These are phyloP conservation scores for Mallotus japonicus DNA, from an alignment of 441 rosid species.

Conservation along the genomic window DNA sequence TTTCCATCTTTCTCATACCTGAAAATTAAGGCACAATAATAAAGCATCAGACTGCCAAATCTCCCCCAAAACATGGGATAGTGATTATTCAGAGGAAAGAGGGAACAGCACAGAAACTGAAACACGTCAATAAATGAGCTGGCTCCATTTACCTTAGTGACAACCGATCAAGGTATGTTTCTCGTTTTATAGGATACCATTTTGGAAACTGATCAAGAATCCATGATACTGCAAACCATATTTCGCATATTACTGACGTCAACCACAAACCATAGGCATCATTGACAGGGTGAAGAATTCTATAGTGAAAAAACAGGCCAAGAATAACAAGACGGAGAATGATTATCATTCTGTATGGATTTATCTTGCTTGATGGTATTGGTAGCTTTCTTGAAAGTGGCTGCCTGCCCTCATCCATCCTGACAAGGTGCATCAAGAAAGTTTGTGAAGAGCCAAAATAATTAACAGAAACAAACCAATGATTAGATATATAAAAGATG, in stretches of 20 bases:
- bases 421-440: slow-evolving; percentile 22
- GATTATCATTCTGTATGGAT: slow-evolving; percentile 82
- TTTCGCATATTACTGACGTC: slow-evolving; percentile 91
- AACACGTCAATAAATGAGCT: not conserved
- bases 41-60: slow-evolving; percentile 7
- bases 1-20: slow-evolving; percentile 97
- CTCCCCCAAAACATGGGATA: not conserved
- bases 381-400: slow-evolving; percentile 94
- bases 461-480: slow-evolving; percentile 1
- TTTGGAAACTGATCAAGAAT: slow-evolving; percentile 96
- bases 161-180: slow-evolving; percentile 96
- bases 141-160: slow-evolving; percentile 60
- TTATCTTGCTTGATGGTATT: slow-evolving; percentile 85
- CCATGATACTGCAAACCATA: slow-evolving; percentile 99
- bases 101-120: not conserved
- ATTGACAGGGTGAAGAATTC: slow-evolving; percentile 84
- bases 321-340: slow-evolving; percentile 78
- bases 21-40: not conserved
- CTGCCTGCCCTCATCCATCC: slow-evolving; percentile 99
- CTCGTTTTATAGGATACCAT: slow-evolving; percentile 85
- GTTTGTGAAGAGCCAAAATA: not conserved
- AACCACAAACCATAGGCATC: slow-evolving; percentile 93
- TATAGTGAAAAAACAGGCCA: slow-evolving; percentile 85
- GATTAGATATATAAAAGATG: not conserved
- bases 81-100: not conserved